A percentile compares a stretch with the other conserved stretches of the same genome.
phyloP scores from a whole-genome alignment of 257 asterid species.

The Fraxinus cuspidata region DNA sequence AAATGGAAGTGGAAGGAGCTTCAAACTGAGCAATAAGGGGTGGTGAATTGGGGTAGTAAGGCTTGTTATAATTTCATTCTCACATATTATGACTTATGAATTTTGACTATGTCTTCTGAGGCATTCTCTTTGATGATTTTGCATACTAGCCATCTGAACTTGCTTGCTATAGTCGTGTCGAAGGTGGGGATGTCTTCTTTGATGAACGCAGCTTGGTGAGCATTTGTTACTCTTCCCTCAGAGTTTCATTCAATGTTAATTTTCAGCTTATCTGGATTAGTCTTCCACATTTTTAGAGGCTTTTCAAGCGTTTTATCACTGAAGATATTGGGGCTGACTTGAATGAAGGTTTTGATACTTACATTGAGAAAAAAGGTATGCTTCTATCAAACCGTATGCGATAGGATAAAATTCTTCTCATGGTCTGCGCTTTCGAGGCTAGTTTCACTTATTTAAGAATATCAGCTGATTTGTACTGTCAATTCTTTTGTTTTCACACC shows the following conservation, averaged over 20 bases:
- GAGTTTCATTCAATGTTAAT: conserved; percentile 13
- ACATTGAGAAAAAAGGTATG: conserved; percentile 74
- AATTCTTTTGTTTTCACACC: conserved; percentile 37
- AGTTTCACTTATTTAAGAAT: conserved; percentile 13
- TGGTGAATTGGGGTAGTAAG: background rate
- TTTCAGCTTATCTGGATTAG: conserved; percentile 20
- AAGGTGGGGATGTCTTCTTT: conserved; percentile 91
- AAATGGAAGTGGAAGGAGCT: background rate
- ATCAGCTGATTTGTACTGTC: conserved; percentile 26
- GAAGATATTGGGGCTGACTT: conserved; percentile 90
- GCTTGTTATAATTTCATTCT: background rate
- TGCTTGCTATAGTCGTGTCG: conserved; percentile 91
- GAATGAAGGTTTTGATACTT: conserved; percentile 91
- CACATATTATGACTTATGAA: conserved; percentile 7
- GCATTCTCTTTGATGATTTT: conserved; percentile 29
- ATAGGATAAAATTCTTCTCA: conserved; percentile 10
- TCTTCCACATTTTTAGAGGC: conserved; percentile 59
- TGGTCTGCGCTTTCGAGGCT: conserved; percentile 22
- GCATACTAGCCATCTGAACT: conserved; percentile 88
- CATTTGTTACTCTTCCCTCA: conserved; percentile 27
- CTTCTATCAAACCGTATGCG: conserved; percentile 20
- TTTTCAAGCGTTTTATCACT: conserved; percentile 84
- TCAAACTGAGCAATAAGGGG: background rate
- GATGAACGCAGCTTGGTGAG: conserved; percentile 97
- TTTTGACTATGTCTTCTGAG: conserved; percentile 30